Percentiles rank a stretch among this genome's conserved stretches.
Conservation (phyloP, 2,329 filamentous ascomycete genomes). For the Curvularia sp. region DNA sequence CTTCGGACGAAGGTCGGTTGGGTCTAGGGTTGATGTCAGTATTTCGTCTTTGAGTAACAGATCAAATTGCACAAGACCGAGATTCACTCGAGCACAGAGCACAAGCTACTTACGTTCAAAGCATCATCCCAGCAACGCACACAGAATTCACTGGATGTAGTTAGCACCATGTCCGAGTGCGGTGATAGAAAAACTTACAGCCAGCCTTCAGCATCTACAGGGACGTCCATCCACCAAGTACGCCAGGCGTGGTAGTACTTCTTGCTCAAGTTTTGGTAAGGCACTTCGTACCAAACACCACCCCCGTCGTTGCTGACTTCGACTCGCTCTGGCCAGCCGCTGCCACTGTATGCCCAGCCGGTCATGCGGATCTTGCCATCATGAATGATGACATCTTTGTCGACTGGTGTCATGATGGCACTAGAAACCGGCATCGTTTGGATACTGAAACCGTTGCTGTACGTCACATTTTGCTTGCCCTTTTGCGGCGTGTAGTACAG, state of each 20-base stretch:
- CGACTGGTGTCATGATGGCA: slow-evolving; percentile 69
- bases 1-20: slow-evolving; percentile 54
- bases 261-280: slow-evolving; percentile 63
- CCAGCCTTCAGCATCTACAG: slow-evolving; percentile 61
- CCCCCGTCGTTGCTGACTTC: slow-evolving; percentile 70
- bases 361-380: slow-evolving; percentile 64
- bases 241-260: slow-evolving; percentile 72
- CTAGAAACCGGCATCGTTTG: slow-evolving; percentile 75
- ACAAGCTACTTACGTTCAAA: slow-evolving; percentile 48
- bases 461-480: slow-evolving; percentile 69
- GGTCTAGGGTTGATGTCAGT: slow-evolving; percentile 38
- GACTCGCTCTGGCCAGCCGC: slow-evolving; percentile 63
- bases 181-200: slow-evolving; percentile 27
- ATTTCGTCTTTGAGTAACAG: too few species aligned
- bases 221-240: slow-evolving; percentile 68
- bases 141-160: slow-evolving; percentile 45
- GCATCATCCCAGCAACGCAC: slow-evolving; percentile 56
- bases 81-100: too few species aligned
- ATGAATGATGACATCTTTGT: slow-evolving; percentile 67
- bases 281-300: slow-evolving; percentile 69
- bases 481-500: slow-evolving; percentile 73
- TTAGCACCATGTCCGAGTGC: slow-evolving; percentile 1
- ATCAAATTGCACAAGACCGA: not conserved
- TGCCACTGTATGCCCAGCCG: slow-evolving; percentile 55
- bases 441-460: slow-evolving; percentile 68